phyloP scores from a whole-genome alignment of 73 alveolate species.

The Paramecium tetraurelia region DNA sequence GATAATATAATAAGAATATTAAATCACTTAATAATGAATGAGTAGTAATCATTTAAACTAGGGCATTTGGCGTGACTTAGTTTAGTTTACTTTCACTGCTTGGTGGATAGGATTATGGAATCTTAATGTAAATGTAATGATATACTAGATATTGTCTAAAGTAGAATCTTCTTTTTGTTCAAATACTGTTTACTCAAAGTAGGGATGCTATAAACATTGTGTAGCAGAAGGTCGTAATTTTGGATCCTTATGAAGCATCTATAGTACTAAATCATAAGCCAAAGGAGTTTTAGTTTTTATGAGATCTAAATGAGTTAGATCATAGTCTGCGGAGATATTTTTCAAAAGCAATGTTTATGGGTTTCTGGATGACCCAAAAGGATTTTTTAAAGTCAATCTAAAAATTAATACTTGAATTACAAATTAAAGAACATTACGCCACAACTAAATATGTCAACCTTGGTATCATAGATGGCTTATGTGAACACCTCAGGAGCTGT shows the following conservation, averaged over 20 bases:
- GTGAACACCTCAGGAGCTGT: constrained; percentile 83
- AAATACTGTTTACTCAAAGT: not conserved
- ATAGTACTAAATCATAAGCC: not conserved
- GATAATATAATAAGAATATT: too few relatives aligned
- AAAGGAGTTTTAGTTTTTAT: not conserved
- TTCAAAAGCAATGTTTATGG: not conserved
- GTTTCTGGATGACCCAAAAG: constrained; percentile 12
- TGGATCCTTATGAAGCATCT: not conserved
- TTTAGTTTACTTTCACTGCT: not conserved
- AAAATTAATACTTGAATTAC: not conserved
- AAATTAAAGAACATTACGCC: constrained; percentile 75
- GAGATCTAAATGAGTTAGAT: not conserved
- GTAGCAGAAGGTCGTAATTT: not conserved
- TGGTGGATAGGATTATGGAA: not conserved
- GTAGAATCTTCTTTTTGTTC: not conserved
- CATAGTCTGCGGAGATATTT: not conserved
- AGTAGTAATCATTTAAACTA: not conserved
- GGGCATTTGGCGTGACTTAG: not conserved
- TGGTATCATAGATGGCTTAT: constrained; percentile 64
- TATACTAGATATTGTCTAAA: not conserved
- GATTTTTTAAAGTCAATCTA: constrained; percentile 22
- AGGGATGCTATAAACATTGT: not conserved
- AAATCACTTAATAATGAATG: not conserved
- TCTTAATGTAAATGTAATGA: not conserved
- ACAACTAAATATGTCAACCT: constrained; percentile 74